These are phyloP conservation scores for Penicillium occitanis DNA, from an alignment of 2,329 filamentous ascomycete genomes.

Conservation along the genomic window DNA sequence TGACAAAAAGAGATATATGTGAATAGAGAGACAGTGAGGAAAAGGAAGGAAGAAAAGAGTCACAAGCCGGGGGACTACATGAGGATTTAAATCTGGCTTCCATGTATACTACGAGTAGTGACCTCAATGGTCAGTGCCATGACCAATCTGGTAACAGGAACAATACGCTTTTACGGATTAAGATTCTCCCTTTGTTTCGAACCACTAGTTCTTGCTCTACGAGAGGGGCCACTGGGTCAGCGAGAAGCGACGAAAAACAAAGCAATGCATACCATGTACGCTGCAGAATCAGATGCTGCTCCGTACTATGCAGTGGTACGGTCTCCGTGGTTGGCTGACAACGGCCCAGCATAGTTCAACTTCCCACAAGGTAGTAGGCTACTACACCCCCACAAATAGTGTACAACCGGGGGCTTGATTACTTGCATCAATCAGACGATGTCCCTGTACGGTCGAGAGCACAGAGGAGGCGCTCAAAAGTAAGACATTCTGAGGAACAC, in stretches of 20 bases:
- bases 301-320: neutral
- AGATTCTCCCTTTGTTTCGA: conserved; percentile 5
- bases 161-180: neutral
- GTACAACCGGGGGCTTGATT: neutral
- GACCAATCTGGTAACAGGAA: neutral
- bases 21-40: neutral
- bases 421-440: conserved; percentile 11
- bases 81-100: conserved; percentile 10
- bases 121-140: neutral
- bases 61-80: neutral
- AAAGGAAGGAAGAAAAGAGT: neutral
- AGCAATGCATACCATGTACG: neutral
- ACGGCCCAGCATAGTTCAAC: neutral
- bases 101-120: neutral
- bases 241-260: neutral
- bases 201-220: conserved; percentile 1
- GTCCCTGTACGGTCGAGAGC: conserved; percentile 1
- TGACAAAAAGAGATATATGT: neutral
- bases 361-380: neutral
- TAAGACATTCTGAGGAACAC: conserved; percentile 28
- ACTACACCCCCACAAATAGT: neutral
- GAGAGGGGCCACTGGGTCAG: conserved; percentile 1
- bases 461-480: conserved; percentile 13
- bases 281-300: neutral
- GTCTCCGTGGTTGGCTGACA: neutral